phyloP scores from a whole-genome alignment of 345 rosid genomes.

The Mangifera indica region DNA sequence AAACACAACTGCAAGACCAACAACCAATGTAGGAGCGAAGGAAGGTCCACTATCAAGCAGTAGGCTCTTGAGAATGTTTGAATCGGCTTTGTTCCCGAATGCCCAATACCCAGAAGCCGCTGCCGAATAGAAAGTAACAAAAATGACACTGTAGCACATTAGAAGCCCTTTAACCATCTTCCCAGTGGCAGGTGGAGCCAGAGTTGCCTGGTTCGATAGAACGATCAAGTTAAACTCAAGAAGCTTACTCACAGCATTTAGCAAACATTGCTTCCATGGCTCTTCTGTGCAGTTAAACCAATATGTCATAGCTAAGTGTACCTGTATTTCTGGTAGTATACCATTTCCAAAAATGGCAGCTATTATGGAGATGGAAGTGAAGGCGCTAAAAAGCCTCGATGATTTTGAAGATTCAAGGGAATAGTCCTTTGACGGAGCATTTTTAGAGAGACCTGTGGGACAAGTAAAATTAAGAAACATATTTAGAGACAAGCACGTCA shows the following conservation, averaged over 20 bases:
- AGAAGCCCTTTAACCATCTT: slow-evolving; percentile 93
- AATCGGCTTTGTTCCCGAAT: slow-evolving; percentile 70
- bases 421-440: slow-evolving; percentile 70
- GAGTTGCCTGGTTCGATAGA: slow-evolving; percentile 65
- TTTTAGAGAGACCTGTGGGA: slow-evolving; percentile 53
- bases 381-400: slow-evolving; percentile 68
- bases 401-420: slow-evolving; percentile 62
- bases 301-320: slow-evolving; percentile 25
- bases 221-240: slow-evolving; percentile 5
- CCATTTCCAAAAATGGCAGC: slow-evolving; percentile 97
- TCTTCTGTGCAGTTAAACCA: neutral
- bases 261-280: neutral
- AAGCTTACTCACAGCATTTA: neutral
- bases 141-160: slow-evolving; percentile 75
- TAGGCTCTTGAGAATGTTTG: slow-evolving; percentile 84
- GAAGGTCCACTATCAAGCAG: slow-evolving; percentile 81
- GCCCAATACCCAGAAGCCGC: slow-evolving; percentile 80
- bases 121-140: slow-evolving; percentile 79
- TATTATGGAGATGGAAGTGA: slow-evolving; percentile 85
- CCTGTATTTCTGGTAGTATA: slow-evolving; percentile 94
- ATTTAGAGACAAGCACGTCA: neutral
- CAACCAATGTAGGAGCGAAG: slow-evolving; percentile 70
- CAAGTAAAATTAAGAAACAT: neutral
- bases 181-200: slow-evolving; percentile 97
- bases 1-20: slow-evolving; percentile 69